Base-by-base conservation (phyloP, 2,329 filamentous ascomycete genomes). In the Xylaria sp. region DNA sequence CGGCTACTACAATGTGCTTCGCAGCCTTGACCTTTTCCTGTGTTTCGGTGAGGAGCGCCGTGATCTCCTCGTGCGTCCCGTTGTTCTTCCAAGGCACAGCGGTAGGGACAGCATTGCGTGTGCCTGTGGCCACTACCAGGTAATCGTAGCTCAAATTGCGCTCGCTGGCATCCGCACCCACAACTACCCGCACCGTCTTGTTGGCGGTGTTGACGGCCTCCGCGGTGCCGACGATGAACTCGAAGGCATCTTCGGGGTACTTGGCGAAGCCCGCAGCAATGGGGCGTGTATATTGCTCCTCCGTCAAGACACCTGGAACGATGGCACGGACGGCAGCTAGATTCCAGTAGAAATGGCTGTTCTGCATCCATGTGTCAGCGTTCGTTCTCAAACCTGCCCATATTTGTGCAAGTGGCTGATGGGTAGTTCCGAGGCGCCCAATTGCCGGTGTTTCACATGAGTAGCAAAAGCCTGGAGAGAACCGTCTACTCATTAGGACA, bases 311-410 rank as follows among this genome's bases (percentile, higher is more conserved):
- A 46, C 81, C 84, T 2, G 87, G 86, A 55, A 89, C 78, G 70
- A 89, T 83, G 77, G 85, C 86, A 56, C 87, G 85, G 52, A 88
- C 83, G 0, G 87, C 83, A 31, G 86, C 87, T 5, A 88, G 65
- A 78, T 88, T 88, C 87, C 86, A 88, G 80, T 84, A 89, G 72
- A 89, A 86, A 73, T 89, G 86, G 70, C 81, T 84, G 73, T 84
- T 88, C 84, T 88, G 79, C 13, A 60, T 41, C 28, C n/a, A 23
- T 15, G 5, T 28, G 66, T 72, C 55, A 73, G 72, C 60, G 46
- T 55, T 51, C 8, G n/a, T 39, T 5, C 20, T 50, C 15, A 41
- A 46, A 48, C 18, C 25, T 39, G 23, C 15, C 25, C 46, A 18
- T 13, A 28, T 13, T 37, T 13, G 25, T 48, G 63, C 48, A 44